Evolutionary conservation across 2,329 filamentous ascomycete species (phyloP), one percentile per base, ranked within the genome.

Genomic region (Claviceps fusiformis): DNA sequence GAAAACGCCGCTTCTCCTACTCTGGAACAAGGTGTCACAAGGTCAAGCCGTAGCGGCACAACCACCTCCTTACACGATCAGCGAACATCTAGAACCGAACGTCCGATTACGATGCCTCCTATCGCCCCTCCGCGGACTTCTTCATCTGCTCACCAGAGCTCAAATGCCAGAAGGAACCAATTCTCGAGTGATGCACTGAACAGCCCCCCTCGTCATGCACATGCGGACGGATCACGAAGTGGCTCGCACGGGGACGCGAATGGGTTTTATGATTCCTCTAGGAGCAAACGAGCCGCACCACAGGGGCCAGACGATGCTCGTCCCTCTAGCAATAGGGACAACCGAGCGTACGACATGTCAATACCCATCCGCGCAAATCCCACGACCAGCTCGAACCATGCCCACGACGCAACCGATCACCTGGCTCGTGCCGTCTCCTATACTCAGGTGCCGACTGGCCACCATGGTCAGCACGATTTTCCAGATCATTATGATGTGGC

Each of bases 341-440:
- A 68, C 54, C 70, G 71, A 52, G 54, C 67, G 57, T 59, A 65
- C 15, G 62, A 70, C 1, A 69, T 70, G 6, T 64, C 68, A 6
- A 68, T 79, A 57, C 74, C 78, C 13, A 70, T 76, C 53, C 74
- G 77, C 54, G 68, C 69, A 50, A 70, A 72, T 56, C 69, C 65
- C 58, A 70, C 57, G 60, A 68, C 70, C 43, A 69, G 77, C 50
- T 75, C 78, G 19, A 78, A 77, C 46, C 76, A 87, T 13, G 81
- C 83, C 15, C 82, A 86, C 56, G 88, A 95, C 67, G 83, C 87
- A 55, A 91, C 86, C 69, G 83, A 90, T 55, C 83, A 89, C 37
- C 78, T 95, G 59, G 88, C 87, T 66, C 81, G 86, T 58, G 81
- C 91, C 59, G 75, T 92, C 59, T 61, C 68, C 48, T 62, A 64